Percentiles rank a stretch among this genome's conserved stretches.
These are phyloP conservation scores for Wakefieldia striispora DNA, from an alignment of 768 basidiomycete genomes.

Conservation along the genomic window DNA sequence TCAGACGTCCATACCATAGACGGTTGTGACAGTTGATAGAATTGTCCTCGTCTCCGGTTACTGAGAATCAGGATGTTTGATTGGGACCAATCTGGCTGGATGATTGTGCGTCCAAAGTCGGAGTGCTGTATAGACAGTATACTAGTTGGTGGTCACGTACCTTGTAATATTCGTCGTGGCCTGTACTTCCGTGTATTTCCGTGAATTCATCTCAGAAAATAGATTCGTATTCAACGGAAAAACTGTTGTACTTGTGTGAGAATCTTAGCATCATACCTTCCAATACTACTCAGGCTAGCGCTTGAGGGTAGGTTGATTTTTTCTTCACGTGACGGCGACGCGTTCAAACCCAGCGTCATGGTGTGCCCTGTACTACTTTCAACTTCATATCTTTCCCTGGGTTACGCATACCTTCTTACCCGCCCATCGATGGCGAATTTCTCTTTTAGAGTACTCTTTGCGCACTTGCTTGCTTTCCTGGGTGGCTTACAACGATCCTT, in stretches of 20 bases:
- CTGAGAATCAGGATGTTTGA: not conserved
- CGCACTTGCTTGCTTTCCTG: constrained; percentile 15
- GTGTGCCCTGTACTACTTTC: not conserved
- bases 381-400: not conserved
- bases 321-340: constrained; percentile 19
- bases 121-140: too few relatives aligned
- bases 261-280: too few relatives aligned
- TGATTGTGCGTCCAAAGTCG: not conserved
- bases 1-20: constrained; percentile 4
- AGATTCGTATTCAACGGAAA: too few relatives aligned
- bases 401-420: not conserved
- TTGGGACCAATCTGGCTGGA: not conserved
- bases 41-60: not conserved
- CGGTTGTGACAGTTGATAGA: not conserved
- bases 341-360: not conserved
- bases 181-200: too few relatives aligned
- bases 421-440: not conserved
- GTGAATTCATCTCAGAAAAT: too few relatives aligned
- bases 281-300: too few relatives aligned
- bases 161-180: too few relatives aligned
- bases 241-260: too few relatives aligned
- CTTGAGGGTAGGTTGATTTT: constrained; percentile 12
- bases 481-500: constrained; percentile 9
- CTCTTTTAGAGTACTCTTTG: constrained; percentile 6
- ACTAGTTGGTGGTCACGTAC: not conserved